phyloP scores from a whole-genome alignment of 148 eudicot species.

The Rhododendron vialii region DNA sequence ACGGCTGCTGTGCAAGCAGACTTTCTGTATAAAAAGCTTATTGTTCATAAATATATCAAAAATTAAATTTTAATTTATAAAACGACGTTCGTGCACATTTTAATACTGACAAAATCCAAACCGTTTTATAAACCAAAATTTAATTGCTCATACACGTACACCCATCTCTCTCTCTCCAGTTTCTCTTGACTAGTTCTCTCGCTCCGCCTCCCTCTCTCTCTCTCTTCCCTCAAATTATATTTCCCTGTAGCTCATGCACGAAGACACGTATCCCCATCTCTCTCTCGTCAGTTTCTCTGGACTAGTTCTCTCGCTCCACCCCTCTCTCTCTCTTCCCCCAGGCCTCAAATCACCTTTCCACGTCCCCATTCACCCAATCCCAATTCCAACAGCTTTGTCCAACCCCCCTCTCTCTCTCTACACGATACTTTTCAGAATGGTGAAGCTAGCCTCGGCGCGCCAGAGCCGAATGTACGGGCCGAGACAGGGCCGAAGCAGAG shows the following conservation, averaged over 20 bases:
- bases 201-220: not conserved
- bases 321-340: not conserved
- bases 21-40: too few species aligned
- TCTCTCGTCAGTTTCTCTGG: not conserved
- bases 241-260: constrained; percentile 7
- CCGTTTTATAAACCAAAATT: too few species aligned
- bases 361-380: not conserved
- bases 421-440: constrained; percentile 33
- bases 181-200: not conserved
- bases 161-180: not conserved
- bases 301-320: not conserved
- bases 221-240: not conserved
- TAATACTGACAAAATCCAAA: too few species aligned
- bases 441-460: constrained; percentile 80
- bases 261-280: constrained; percentile 9
- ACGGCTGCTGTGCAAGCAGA: too few species aligned
- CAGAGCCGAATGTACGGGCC: constrained; percentile 71
- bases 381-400: not conserved
- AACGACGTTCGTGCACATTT: too few species aligned
- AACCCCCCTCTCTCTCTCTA: not conserved
- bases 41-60: too few species aligned
- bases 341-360: not conserved
- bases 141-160: not conserved
- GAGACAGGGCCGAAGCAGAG: constrained; percentile 32
- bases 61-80: too few species aligned